Evolutionary conservation across 495 filamentous ascomycete genomes (phyloP).

Genomic region (Annulohypoxylon bovei): DNA sequence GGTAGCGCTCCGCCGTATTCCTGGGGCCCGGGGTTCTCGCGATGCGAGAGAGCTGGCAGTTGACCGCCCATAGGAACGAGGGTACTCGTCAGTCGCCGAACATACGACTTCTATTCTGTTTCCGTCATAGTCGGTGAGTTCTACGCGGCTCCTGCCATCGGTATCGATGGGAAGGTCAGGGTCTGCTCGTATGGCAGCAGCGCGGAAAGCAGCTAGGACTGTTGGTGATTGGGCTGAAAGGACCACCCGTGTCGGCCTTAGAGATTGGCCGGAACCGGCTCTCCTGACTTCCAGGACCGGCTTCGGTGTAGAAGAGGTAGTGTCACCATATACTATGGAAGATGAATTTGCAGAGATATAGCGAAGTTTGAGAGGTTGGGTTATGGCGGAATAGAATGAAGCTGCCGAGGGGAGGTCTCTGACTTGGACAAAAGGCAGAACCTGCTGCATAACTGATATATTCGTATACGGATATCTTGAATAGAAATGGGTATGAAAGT

Average conservation of each 20-base stretch:
- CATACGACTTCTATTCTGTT: conserved; percentile 61
- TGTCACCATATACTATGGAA: conserved; percentile 48
- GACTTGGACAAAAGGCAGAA: conserved; percentile 64
- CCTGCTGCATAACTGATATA: conserved; percentile 40
- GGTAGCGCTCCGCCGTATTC: conserved; percentile 50
- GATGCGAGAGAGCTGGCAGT: conserved; percentile 39
- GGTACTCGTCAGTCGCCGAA: conserved; percentile 42
- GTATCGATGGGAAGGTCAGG: conserved; percentile 18
- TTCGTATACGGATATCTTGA: not conserved
- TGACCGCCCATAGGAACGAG: conserved; percentile 43
- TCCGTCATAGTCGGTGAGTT: conserved; percentile 60
- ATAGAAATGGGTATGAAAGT: not conserved
- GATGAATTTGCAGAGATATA: conserved; percentile 62
- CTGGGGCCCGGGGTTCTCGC: conserved; percentile 38
- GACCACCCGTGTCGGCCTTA: conserved; percentile 51
- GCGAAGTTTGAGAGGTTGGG: conserved; percentile 77
- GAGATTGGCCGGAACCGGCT: conserved; percentile 39
- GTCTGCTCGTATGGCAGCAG: conserved; percentile 27
- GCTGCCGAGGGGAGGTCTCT: conserved; percentile 79
- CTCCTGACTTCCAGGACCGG: conserved; percentile 54
- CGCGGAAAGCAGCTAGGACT: conserved; percentile 25
- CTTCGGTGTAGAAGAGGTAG: conserved; percentile 39
- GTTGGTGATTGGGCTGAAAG: conserved; percentile 35
- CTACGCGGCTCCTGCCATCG: conserved; percentile 46
- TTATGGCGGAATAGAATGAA: conserved; percentile 81